phyloP scores from a whole-genome alignment of 164 flowering plant species.

The Umbellularia californica region DNA sequence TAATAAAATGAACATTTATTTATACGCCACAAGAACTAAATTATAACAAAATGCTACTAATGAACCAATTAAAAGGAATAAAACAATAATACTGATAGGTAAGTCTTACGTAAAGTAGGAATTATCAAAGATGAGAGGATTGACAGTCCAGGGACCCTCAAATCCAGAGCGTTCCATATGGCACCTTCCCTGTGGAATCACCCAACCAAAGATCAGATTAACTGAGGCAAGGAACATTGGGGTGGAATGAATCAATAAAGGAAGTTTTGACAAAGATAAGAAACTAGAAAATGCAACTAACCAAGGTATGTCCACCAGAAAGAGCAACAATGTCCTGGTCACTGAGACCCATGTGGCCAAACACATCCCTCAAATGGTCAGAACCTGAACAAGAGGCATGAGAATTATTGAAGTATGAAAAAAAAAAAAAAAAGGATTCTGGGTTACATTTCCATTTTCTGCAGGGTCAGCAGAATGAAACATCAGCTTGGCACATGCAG shows the following conservation, averaged over 20 bases:
- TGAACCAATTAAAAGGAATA: too few relatives aligned
- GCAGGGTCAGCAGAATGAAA: too few relatives aligned
- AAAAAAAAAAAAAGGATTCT: background rate
- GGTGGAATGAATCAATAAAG: background rate
- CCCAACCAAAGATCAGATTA: background rate
- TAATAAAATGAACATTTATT: too few relatives aligned
- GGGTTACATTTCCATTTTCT: background rate
- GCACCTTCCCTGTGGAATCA: conserved; percentile 47
- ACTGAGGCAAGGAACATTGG: background rate
- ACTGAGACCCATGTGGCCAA: conserved; percentile 48
- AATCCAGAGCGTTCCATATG: conserved; percentile 64
- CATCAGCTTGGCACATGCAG: too few relatives aligned
- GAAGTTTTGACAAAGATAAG: background rate
- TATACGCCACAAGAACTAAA: too few relatives aligned
- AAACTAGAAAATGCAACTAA: conserved; percentile 2
- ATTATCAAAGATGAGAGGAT: conserved; percentile 57
- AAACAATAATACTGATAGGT: background rate
- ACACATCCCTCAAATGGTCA: conserved; percentile 53
- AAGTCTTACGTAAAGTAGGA: conserved; percentile 44
- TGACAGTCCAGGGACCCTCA: conserved; percentile 59
- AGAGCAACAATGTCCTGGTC: conserved; percentile 57
- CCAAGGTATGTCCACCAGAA: conserved; percentile 65
- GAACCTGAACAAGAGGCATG: conserved; percentile 24
- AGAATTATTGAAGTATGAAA: background rate
- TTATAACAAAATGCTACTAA: too few relatives aligned